These are phyloP conservation scores for Blastobotrys serpentis DNA, from an alignment of 1,139 yeast genomes.

Conservation along the genomic window DNA sequence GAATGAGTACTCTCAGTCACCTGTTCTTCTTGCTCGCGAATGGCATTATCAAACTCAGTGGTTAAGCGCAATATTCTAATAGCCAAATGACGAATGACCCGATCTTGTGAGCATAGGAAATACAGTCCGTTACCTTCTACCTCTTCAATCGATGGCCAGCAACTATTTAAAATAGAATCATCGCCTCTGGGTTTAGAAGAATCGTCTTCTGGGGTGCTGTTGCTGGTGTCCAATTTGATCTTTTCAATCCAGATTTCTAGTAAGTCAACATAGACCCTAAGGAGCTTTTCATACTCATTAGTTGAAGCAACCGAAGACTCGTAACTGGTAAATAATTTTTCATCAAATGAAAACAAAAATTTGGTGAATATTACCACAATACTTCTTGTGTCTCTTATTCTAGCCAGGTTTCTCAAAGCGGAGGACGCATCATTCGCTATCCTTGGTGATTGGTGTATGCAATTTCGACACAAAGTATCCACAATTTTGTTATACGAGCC, in stretches of 20 bases:
- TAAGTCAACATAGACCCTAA: conserved; percentile 74
- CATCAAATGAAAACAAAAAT: conserved; percentile 77
- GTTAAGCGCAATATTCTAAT: conserved; percentile 70
- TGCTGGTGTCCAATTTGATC: conserved; percentile 39
- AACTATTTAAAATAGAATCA: conserved; percentile 72
- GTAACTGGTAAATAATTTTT: conserved; percentile 42
- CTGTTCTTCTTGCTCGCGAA: conserved; percentile 51
- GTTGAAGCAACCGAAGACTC: conserved; percentile 52
- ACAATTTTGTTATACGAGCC: conserved; percentile 60
- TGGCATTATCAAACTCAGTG: conserved; percentile 80
- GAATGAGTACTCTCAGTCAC: conserved; percentile 25
- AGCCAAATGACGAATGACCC: conserved; percentile 70
- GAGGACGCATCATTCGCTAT: conserved; percentile 63
- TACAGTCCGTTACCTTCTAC: conserved; percentile 94
- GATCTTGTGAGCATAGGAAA: conserved; percentile 86
- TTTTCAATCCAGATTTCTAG: conserved; percentile 78
- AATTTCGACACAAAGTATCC: conserved; percentile 73
- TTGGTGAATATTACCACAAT: conserved; percentile 75
- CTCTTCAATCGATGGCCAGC: conserved; percentile 84
- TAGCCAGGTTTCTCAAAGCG: conserved; percentile 65
- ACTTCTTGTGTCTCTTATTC: conserved; percentile 67
- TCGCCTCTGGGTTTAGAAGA: conserved; percentile 55
- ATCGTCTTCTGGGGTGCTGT: conserved; percentile 30
- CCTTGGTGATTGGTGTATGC: conserved; percentile 61
- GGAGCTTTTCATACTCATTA: conserved; percentile 55